Evolutionary conservation across 2,329 filamentous ascomycete species (phyloP).

Genomic region (Shiraia sp.): DNA sequence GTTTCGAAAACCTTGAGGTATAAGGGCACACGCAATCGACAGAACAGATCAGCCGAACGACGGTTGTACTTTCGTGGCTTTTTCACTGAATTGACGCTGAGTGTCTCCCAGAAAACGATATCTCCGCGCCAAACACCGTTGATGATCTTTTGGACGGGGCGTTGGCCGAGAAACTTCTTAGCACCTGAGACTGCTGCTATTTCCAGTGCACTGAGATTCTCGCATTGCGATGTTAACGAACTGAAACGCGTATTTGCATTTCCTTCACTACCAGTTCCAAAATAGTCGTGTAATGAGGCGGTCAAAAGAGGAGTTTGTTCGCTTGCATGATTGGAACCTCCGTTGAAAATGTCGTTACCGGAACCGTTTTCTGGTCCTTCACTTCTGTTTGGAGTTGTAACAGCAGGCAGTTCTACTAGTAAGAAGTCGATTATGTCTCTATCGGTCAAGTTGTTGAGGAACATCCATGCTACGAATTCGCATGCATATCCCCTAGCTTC

Average conservation of each 20-base stretch:
- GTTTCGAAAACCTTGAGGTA: constrained; percentile 87
- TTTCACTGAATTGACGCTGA: constrained; percentile 75
- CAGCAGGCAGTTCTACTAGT: constrained; percentile 68
- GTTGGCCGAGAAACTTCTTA: constrained; percentile 82
- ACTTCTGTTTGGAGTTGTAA: constrained; percentile 15
- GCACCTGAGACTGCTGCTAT: constrained; percentile 80
- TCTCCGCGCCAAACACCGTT: constrained; percentile 81
- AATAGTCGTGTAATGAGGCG: constrained; percentile 25
- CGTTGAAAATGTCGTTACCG: constrained; percentile 15
- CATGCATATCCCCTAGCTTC: constrained; percentile 73
- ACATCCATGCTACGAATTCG: constrained; percentile 81
- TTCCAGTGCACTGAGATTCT: constrained; percentile 81
- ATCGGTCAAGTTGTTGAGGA: constrained; percentile 71
- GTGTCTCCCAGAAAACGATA: constrained; percentile 82
- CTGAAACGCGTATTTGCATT: constrained; percentile 51
- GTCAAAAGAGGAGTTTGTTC: constrained; percentile 35
- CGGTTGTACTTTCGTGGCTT: constrained; percentile 76
- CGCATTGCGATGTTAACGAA: constrained; percentile 72
- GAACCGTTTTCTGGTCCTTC: constrained; percentile 11
- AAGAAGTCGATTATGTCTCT: constrained; percentile 75
- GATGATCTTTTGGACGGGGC: constrained; percentile 79
- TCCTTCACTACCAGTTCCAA: constrained; percentile 25
- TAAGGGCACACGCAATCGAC: constrained; percentile 75
- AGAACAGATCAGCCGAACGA: constrained; percentile 51
- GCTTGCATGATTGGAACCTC: constrained; percentile 6